Evolutionary conservation across 1,284 basidiomycete species (phyloP).

Genomic region (Phenoliferia sp.): DNA sequence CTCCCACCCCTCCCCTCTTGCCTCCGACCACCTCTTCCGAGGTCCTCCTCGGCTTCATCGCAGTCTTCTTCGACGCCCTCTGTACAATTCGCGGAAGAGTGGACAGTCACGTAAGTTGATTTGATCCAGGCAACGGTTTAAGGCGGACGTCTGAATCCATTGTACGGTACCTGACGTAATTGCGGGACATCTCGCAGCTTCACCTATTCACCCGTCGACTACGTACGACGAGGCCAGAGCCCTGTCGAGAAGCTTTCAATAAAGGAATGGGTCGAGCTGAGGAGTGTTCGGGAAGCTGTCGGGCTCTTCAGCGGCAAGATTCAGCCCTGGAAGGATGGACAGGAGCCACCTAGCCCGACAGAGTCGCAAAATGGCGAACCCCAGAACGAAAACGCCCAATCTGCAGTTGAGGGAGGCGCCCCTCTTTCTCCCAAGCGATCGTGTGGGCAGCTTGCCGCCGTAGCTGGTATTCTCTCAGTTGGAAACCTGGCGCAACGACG

Average conservation of each 20-base stretch:
- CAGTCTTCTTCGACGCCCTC: conserved; percentile 6
- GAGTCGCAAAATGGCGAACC: background rate
- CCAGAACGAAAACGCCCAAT: no score
- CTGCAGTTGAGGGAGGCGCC: background rate
- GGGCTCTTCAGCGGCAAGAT: conserved; percentile 30
- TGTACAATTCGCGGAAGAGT: conserved; percentile 19
- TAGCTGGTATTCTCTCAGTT: background rate
- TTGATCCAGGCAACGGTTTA: background rate
- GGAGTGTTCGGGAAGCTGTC: conserved; percentile 27
- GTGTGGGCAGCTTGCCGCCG: background rate
- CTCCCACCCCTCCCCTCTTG: conserved; percentile 11
- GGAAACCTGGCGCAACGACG: background rate
- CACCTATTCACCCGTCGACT: conserved; percentile 23
- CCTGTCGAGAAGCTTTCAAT: conserved; percentile 30
- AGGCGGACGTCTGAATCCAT: background rate
- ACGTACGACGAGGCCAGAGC: conserved; percentile 21
- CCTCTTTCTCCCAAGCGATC: background rate
- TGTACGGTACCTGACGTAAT: background rate
- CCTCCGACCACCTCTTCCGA: conserved; percentile 10
- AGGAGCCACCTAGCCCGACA: background rate
- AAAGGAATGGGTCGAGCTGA: conserved; percentile 31
- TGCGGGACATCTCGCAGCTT: background rate
- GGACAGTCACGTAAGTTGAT: background rate
- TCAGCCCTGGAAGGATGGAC: conserved; percentile 16
- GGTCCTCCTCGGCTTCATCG: conserved; percentile 13